Base-by-base conservation (phyloP, 495 filamentous ascomycete species). In the Hypoxylon lienhwacheense region DNA sequence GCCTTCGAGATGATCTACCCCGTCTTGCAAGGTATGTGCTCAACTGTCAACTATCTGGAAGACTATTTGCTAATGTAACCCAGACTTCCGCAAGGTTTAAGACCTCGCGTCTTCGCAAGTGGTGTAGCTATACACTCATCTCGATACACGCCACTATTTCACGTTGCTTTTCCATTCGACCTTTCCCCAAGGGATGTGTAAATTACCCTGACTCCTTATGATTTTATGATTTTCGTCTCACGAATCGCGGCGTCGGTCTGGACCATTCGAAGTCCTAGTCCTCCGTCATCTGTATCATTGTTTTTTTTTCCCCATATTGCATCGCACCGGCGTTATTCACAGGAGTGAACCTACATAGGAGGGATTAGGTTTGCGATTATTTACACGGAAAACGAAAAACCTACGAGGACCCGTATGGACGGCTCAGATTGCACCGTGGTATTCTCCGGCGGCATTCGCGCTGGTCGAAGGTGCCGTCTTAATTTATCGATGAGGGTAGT, bases 1-100 rank as follows among this genome's bases (percentile, higher is more conserved):
- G 92, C 92, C 15, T 97, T 97, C 66, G 93, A 97, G 77, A 85
- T 96, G 83, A 97, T 98, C 80, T 97, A 97, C 67, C 93, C 93
- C 71, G 93, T 97, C 75, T 81, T 98, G 56, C 88, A 90, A 77
- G 90, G 90, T 95, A 77, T 64, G 74, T 68, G 1, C 5, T 19
- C 5, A 11, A n/a, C n/a, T 41, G n/a, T 6, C n/a, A 22, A 14
- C 2, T 26, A 1, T 10, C 0, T 1, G 3, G 4, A 5, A 14
- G 7, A 45, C 7, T 12, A 10, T 10, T 46, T 29, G 17, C 67
- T 66, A 31, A 43, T 11, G 1, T 8, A 2, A 5, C 35, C 0
- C 42, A 78, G 74, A 77, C 55, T 77, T 77, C 73, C 71, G 74
- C 65, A 78, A 77, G 70, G 64, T 78, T 36, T 80, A 69, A 22